phyloP scores from a whole-genome alignment of 352 stramenopile species.

The Pythium folliculosum region DNA sequence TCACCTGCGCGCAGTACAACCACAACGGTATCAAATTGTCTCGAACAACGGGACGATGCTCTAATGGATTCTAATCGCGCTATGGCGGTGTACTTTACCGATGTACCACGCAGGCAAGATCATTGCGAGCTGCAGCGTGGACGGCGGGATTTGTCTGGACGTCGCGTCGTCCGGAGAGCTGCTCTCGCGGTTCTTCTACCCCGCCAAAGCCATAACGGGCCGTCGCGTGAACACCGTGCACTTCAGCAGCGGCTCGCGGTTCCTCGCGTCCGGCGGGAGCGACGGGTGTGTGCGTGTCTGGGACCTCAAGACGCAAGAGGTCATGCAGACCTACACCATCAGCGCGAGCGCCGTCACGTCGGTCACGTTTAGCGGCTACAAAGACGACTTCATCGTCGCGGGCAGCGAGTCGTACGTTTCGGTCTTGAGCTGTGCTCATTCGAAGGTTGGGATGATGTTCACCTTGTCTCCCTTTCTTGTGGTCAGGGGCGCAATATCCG shows the following conservation, averaged over 20 bases:
- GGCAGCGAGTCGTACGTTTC: slow-evolving; percentile 57
- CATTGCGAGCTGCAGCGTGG: slow-evolving; percentile 58
- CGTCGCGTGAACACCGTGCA: slow-evolving; percentile 62
- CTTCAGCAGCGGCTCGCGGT: slow-evolving; percentile 72
- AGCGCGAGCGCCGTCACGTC: slow-evolving; percentile 63
- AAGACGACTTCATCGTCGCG: slow-evolving; percentile 71
- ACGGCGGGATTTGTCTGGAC: slow-evolving; percentile 61
- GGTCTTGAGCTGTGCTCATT: not conserved
- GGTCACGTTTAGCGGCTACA: slow-evolving; percentile 70
- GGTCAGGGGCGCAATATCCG: slow-evolving; percentile 55
- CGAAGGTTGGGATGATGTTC: not conserved
- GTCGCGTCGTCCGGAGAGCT: slow-evolving; percentile 57
- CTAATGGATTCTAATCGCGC: too few species aligned
- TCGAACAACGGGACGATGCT: not conserved
- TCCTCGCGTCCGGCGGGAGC: slow-evolving; percentile 56
- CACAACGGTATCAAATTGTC: slow-evolving; percentile 46
- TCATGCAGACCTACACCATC: slow-evolving; percentile 65
- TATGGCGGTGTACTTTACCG: too few species aligned
- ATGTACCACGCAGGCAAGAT: slow-evolving; percentile 40
- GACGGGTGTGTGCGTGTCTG: slow-evolving; percentile 69
- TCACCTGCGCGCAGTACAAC: slow-evolving; percentile 66
- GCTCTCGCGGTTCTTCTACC: slow-evolving; percentile 66
- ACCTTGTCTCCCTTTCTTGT: not conserved
- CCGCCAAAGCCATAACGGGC: slow-evolving; percentile 39
- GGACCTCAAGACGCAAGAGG: slow-evolving; percentile 76